Conservation (phyloP, 2,329 filamentous ascomycete species). For the Talaromyces sp. region DNA sequence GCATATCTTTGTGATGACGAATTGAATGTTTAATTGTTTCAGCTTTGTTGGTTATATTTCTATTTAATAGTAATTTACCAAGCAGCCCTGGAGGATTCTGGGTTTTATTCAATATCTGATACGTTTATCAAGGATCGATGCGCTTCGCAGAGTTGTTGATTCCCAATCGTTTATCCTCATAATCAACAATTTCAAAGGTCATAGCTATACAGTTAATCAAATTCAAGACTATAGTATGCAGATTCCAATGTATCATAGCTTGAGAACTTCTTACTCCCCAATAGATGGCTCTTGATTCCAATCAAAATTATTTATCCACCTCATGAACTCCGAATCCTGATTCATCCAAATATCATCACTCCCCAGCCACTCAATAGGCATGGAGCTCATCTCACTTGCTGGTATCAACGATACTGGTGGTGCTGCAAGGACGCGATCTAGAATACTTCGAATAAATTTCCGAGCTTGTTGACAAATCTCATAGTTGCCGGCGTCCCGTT, state of each 20-base stretch:
- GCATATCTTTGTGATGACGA: not conserved
- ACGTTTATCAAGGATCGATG: no score
- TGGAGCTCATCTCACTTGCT: not conserved
- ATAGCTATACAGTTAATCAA: no score
- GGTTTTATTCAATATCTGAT: not conserved
- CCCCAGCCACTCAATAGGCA: slow-evolving; percentile 12
- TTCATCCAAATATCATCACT: slow-evolving; percentile 12
- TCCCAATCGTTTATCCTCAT: no score
- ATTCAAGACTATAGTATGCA: no score
- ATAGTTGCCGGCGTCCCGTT: slow-evolving; percentile 22
- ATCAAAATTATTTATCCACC: slow-evolving; percentile 12
- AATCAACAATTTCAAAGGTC: not conserved
- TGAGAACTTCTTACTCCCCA: not conserved
- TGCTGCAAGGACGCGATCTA: slow-evolving; percentile 18
- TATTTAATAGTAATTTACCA: not conserved
- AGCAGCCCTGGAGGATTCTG: not conserved
- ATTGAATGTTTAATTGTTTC: not conserved
- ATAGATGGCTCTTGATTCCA: slow-evolving; percentile 8
- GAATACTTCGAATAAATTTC: slow-evolving; percentile 20
- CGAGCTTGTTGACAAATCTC: slow-evolving; percentile 23
- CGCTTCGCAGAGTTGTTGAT: no score
- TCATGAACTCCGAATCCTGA: slow-evolving; percentile 13
- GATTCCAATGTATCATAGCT: not conserved
- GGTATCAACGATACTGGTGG: not conserved
- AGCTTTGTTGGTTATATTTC: not conserved